These are phyloP conservation scores for Coniochaeta prunicola DNA, from an alignment of 2,329 filamentous ascomycete genomes.

Conservation along the genomic window DNA sequence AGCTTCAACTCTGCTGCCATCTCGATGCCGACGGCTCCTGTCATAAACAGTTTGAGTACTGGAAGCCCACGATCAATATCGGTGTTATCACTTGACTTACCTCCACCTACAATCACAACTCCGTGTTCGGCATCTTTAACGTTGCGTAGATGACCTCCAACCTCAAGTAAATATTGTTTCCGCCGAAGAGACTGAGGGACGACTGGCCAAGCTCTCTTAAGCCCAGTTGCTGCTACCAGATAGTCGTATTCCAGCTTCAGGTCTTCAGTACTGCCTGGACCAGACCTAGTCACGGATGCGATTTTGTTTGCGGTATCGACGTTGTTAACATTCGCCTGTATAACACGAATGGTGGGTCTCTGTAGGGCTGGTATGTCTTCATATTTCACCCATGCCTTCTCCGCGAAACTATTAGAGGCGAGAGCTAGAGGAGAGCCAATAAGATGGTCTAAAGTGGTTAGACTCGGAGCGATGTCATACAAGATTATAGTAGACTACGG, in stretches of 20 bases:
- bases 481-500: background rate
- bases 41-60: conserved; percentile 26
- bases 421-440: conserved; percentile 71
- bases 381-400: conserved; percentile 65
- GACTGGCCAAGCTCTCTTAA: conserved; percentile 63
- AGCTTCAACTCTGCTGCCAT: conserved; percentile 74
- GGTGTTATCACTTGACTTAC: too few species aligned
- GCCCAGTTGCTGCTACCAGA: conserved; percentile 64
- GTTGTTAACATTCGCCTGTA: conserved; percentile 57
- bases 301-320: conserved; percentile 54
- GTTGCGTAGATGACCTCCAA: conserved; percentile 48
- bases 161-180: conserved; percentile 57
- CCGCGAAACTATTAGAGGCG: conserved; percentile 53
- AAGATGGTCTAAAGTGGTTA: conserved; percentile 52
- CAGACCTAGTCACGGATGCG: conserved; percentile 49
- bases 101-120: conserved; percentile 67
- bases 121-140: conserved; percentile 45
- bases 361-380: conserved; percentile 60
- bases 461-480: background rate
- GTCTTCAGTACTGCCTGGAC: conserved; percentile 31
- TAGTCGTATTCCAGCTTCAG: conserved; percentile 56
- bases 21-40: conserved; percentile 71
- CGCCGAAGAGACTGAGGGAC: conserved; percentile 60
- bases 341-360: conserved; percentile 51
- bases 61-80: too few species aligned